Evolutionary conservation across 2,329 filamentous ascomycete genomes (phyloP).

Genomic region (Pseudofabraea citricarpa): DNA sequence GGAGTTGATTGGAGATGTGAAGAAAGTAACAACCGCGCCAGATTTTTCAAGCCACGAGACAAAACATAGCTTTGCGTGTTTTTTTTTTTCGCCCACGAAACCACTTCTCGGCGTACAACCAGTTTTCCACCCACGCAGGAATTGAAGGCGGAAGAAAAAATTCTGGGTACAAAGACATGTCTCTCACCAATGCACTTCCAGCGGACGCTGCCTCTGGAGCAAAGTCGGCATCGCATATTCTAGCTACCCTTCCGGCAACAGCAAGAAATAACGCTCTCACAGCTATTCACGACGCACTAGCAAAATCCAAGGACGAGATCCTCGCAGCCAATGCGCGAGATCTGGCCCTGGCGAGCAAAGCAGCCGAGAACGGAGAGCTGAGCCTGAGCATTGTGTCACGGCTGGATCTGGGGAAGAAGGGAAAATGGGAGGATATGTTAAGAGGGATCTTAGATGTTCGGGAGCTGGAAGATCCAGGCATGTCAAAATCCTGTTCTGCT

Average conservation of each 20-base stretch:
- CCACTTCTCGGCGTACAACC: too few relatives aligned
- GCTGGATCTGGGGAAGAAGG: constrained; percentile 77
- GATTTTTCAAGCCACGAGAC: too few relatives aligned
- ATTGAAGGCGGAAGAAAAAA: too few relatives aligned
- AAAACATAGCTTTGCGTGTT: too few relatives aligned
- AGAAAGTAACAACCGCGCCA: too few relatives aligned
- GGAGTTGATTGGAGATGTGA: too few relatives aligned
- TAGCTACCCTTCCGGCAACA: constrained; percentile 71
- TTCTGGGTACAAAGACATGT: too few relatives aligned
- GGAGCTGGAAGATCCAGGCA: constrained; percentile 79
- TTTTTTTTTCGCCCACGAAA: too few relatives aligned
- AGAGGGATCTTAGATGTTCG: constrained; percentile 89
- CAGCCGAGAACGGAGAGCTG: constrained; percentile 69
- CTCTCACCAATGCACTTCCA: constrained; percentile 80
- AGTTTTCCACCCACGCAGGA: too few relatives aligned
- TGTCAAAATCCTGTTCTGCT: constrained; percentile 3
- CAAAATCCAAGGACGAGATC: constrained; percentile 65
- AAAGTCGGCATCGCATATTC: constrained; percentile 73
- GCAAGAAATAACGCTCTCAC: constrained; percentile 83
- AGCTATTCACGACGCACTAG: constrained; percentile 74
- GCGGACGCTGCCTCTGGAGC: constrained; percentile 72
- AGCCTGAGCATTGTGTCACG: constrained; percentile 82
- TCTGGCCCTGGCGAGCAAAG: constrained; percentile 66
- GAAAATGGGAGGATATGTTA: constrained; percentile 98
- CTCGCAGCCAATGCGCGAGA: constrained; percentile 84